Percentiles rank a stretch among this genome's conserved stretches.
Conservation (phyloP, 495 filamentous ascomycete species). For the Neurospora sp. region DNA sequence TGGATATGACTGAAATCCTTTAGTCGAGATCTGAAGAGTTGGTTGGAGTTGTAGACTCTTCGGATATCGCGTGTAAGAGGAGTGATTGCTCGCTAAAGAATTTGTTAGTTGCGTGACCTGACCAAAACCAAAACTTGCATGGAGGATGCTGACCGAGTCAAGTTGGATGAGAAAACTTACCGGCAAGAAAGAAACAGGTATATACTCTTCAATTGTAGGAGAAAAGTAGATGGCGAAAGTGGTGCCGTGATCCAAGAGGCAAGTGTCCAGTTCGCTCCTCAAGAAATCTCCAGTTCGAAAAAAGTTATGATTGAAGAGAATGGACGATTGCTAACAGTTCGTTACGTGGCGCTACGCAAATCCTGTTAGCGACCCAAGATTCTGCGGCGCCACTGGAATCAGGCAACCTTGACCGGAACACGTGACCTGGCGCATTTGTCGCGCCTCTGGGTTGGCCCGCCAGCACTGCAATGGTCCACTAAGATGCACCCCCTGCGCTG, state of each 20-base stretch:
- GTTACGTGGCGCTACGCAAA: neutral
- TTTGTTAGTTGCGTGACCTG: neutral
- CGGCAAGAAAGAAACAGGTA: conserved; percentile 3
- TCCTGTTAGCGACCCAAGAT: neutral
- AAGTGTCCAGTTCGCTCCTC: neutral
- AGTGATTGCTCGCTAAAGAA: neutral
- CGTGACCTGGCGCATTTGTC: conserved; percentile 18
- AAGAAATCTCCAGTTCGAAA: conserved; percentile 8
- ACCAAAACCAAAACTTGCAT: neutral
- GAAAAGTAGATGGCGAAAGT: conserved; percentile 2
- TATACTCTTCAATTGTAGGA: conserved; percentile 5
- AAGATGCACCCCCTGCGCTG: neutral
- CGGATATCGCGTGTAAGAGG: neutral
- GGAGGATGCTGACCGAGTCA: conserved; percentile 5
- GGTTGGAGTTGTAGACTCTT: neutral
- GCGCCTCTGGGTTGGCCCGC: conserved; percentile 21
- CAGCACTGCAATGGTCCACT: conserved; percentile 7
- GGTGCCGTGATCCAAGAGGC: conserved; percentile 7
- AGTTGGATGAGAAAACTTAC: neutral
- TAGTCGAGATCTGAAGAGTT: neutral
- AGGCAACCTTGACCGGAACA: conserved; percentile 1
- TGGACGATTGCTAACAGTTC: neutral
- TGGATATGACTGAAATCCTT: neutral
- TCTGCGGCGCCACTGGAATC: neutral
- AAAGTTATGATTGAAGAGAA: neutral